phyloP scores from a whole-genome alignment of 2,329 filamentous ascomycete genomes.

The Fusarium pseudonygamai region DNA sequence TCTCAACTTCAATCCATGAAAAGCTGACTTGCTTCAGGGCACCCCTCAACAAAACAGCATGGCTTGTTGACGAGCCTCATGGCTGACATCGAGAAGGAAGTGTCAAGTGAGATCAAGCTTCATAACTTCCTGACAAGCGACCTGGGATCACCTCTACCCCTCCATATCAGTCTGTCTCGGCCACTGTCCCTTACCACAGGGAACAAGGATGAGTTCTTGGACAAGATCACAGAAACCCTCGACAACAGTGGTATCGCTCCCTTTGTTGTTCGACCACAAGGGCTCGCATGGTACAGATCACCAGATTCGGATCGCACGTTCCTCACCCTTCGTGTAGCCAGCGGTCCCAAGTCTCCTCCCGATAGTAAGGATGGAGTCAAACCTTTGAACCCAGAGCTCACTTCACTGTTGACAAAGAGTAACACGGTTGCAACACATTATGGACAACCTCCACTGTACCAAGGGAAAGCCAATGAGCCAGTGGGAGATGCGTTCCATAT shows the following conservation, averaged over 20 bases:
- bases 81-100: constrained; percentile 46
- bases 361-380: constrained; percentile 29
- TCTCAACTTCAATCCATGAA: background rate
- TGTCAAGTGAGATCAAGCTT: constrained; percentile 55
- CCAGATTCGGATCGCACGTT: constrained; percentile 79
- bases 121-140: constrained; percentile 80
- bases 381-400: constrained; percentile 63
- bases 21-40: constrained; percentile 55
- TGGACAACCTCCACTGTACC: constrained; percentile 78
- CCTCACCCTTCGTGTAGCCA: constrained; percentile 75
- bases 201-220: constrained; percentile 75
- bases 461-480: constrained; percentile 39
- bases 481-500: constrained; percentile 75
- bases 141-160: constrained; percentile 77
- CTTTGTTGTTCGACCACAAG: constrained; percentile 53
- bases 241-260: constrained; percentile 33
- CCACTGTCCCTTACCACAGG: constrained; percentile 78
- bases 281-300: constrained; percentile 61
- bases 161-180: constrained; percentile 91
- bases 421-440: constrained; percentile 78
- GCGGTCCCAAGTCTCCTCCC: background rate
- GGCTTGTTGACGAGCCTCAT: constrained; percentile 57
- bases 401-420: constrained; percentile 70
- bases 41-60: constrained; percentile 61
- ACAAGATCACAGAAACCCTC: constrained; percentile 59